phyloP scores from a whole-genome alignment of 495 filamentous ascomycete genomes.

The Cercophora sp. region DNA sequence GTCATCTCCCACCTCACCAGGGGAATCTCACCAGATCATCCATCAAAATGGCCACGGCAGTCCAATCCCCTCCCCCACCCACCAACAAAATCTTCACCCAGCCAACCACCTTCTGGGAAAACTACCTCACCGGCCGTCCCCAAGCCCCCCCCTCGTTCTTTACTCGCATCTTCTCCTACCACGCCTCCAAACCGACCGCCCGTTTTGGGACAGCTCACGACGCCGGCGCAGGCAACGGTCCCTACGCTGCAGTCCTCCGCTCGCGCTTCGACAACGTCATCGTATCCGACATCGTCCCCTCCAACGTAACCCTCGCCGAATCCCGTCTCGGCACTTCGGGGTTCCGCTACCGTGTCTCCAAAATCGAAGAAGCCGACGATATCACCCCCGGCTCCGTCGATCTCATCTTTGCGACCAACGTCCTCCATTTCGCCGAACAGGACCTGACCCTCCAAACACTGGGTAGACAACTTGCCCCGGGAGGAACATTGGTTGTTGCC shows the following conservation, averaged over 20 bases:
- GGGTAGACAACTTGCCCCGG: background rate
- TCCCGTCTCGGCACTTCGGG: background rate
- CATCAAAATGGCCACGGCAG: too few relatives aligned
- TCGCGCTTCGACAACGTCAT: background rate
- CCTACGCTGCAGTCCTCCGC: background rate
- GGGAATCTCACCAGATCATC: too few relatives aligned
- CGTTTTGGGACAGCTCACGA: background rate
- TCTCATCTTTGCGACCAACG: constrained; percentile 3
- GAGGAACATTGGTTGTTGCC: background rate
- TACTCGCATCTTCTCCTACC: constrained; percentile 2
- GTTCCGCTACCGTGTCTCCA: background rate
- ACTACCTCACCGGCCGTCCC: constrained; percentile 2
- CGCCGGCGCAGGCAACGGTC: constrained; percentile 5
- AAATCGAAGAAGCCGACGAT: background rate
- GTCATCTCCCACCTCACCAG: too few relatives aligned
- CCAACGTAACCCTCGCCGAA: background rate
- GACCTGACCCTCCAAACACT: background rate
- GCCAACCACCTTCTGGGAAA: background rate
- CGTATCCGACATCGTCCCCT: constrained; percentile 3
- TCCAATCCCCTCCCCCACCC: too few relatives aligned
- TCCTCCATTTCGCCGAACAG: constrained; percentile 5
- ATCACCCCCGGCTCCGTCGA: background rate
- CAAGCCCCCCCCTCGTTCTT: background rate
- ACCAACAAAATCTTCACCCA: constrained; percentile 2
- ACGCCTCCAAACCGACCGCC: background rate